Evolutionary conservation across 2,329 filamentous ascomycete genomes (phyloP), one percentile per base, ranked within the genome.

Genomic region (Epichloe elymi): DNA sequence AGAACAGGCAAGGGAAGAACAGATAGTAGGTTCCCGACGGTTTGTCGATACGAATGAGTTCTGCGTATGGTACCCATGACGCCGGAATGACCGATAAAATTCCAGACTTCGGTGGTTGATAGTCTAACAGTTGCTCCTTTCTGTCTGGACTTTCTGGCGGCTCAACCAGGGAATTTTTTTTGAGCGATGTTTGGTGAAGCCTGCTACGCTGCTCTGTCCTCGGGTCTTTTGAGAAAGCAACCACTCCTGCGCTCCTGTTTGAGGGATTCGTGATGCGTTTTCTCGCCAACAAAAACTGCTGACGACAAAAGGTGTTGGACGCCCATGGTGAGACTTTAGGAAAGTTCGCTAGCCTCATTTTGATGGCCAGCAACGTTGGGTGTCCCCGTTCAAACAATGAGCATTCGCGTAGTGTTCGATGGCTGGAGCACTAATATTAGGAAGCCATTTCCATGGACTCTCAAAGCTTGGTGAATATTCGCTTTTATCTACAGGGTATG

Each of bases 1-100:
- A 90, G 70, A 90, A 94, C 12, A 93, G 72, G 61, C 88, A 91
- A 30, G 88, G 88, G 59, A 90, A 86, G 71, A 84, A 91, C 54
- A 95, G 80, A 63, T 93, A 93, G 69, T 88, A 86, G 2, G 86
- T 86, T 44, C 88, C 88, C 0, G 82, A 76, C 1, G 87, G 88
- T 61, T 88, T 93, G 67, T 93, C 83, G 46, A 94, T 72, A 46
- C 89, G 84, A 60, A 86, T 78, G 14, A 95, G 78, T 63, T 94
- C 88, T 46, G 82, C 88, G 61, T 93, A 94, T 1, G 88, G 88
- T 3, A 93, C 74, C 74, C 82, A 82, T 51, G 83, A 78, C 19
- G 69, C 55, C 2, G 88, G 88, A 2, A 94, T 71, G 48, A 73
- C 66, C 3, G 87, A 84, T 33, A 94, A 69, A 5, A 93, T 61